These are phyloP conservation scores for Pythium phragmiticola DNA, from an alignment of 352 stramenopile species.

Conservation along the genomic window DNA sequence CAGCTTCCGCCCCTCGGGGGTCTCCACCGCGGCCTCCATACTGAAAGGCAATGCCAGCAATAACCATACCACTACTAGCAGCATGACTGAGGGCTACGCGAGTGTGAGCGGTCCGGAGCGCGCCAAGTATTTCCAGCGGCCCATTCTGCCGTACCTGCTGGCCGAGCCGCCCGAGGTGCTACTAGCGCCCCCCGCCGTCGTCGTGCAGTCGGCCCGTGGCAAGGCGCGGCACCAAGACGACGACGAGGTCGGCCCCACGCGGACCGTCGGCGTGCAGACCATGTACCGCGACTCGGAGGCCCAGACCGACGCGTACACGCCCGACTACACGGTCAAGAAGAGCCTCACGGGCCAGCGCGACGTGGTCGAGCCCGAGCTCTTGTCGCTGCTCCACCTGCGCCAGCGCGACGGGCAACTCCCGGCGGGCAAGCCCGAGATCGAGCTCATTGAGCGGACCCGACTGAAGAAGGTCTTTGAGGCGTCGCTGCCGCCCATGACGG, in stretches of 20 bases:
- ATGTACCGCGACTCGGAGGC: constrained; percentile 92
- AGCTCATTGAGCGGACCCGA: constrained; percentile 89
- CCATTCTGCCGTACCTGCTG: constrained; percentile 87
- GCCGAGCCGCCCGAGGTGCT: constrained; percentile 86
- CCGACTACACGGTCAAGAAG: constrained; percentile 86
- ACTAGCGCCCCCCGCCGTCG: constrained; percentile 51
- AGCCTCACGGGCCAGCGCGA: constrained; percentile 33
- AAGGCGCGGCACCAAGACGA: constrained; percentile 32
- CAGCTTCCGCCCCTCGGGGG: constrained; percentile 13
- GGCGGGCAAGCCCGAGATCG: constrained; percentile 79
- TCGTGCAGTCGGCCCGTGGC: constrained; percentile 24
- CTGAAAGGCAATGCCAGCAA: constrained; percentile 26
- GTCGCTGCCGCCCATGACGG: constrained; percentile 91
- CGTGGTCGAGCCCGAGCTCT: constrained; percentile 73
- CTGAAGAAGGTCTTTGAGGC: constrained; percentile 85
- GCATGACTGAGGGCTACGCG: constrained; percentile 37
- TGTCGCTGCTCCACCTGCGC: constrained; percentile 72
- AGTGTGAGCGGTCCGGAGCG: constrained; percentile 70
- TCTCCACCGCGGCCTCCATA: constrained; percentile 25
- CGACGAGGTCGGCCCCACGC: constrained; percentile 43
- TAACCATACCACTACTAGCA: constrained; percentile 23
- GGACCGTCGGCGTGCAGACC: constrained; percentile 88
- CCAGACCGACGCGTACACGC: constrained; percentile 93
- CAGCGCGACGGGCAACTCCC: constrained; percentile 72
- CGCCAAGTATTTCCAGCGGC: constrained; percentile 90